Evolutionary conservation across 1,284 basidiomycete genomes (phyloP).

Genomic region (Kalmanozyma brasiliensis): DNA sequence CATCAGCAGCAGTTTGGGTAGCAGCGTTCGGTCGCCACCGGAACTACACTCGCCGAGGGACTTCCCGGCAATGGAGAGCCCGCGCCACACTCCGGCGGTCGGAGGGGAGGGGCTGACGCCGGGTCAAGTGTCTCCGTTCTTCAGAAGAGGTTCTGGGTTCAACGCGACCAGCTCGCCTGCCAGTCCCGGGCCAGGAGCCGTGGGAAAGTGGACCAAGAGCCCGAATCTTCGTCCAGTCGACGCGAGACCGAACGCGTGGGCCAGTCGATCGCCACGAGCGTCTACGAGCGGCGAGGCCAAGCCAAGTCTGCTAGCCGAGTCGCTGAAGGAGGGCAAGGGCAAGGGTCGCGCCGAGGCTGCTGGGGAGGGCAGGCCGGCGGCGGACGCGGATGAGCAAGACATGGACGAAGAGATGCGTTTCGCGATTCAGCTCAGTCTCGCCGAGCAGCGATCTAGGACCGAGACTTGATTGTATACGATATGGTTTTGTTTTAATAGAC

Average conservation of each 20-base stretch:
- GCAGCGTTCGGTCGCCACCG: constrained; percentile 17
- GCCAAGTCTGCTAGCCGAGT: constrained; percentile 20
- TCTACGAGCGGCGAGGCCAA: neutral
- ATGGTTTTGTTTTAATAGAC: too few relatives aligned
- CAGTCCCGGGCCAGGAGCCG: neutral
- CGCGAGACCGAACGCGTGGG: constrained; percentile 3
- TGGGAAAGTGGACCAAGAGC: constrained; percentile 24
- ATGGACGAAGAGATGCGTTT: constrained; percentile 56
- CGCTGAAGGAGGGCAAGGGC: constrained; percentile 7
- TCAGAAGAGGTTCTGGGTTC: constrained; percentile 7
- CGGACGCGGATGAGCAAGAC: constrained; percentile 6
- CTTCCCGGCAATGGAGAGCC: constrained; percentile 13
- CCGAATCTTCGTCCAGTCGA: constrained; percentile 16
- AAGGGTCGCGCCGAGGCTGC: neutral
- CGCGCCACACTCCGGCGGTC: neutral
- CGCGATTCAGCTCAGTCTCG: constrained; percentile 60
- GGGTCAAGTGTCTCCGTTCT: neutral
- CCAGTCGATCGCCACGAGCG: neutral
- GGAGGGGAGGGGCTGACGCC: neutral
- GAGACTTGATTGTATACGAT: constrained; percentile 3
- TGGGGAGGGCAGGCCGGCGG: too few relatives aligned
- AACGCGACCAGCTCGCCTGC: neutral
- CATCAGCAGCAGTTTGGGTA: constrained; percentile 15
- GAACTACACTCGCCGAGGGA: constrained; percentile 19
- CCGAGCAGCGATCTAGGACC: constrained; percentile 46